A percentile compares a stretch with the other conserved stretches of the same genome.
phyloP scores from a whole-genome alignment of 306 rosid genomes.

The Glycyrrhiza uralensis region DNA sequence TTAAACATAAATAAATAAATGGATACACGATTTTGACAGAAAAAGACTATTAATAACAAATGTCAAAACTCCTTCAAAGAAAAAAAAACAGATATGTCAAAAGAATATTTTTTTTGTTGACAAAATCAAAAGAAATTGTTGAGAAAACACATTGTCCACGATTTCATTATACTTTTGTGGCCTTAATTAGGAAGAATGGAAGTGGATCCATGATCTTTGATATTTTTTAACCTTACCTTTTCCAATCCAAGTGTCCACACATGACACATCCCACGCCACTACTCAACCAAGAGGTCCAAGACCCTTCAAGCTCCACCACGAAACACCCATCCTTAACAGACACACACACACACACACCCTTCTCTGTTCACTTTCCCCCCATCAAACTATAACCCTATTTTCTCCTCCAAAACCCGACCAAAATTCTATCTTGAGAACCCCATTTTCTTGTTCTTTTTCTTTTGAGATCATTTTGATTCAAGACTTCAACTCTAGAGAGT shows the following conservation, averaged over 20 bases:
- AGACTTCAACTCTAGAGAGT: neutral
- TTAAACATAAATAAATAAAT: too few species aligned
- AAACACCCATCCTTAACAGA: constrained; percentile 26
- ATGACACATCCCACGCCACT: constrained; percentile 21
- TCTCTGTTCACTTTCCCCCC: neutral
- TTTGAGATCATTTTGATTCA: neutral
- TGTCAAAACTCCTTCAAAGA: too few species aligned
- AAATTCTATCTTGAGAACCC: neutral
- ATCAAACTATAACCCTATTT: neutral
- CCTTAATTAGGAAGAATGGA: neutral
- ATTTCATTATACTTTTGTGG: neutral
- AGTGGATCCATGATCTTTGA: too few species aligned
- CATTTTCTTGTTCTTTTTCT: neutral
- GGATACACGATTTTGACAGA: too few species aligned
- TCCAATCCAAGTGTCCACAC: constrained; percentile 18
- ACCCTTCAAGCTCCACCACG: constrained; percentile 38
- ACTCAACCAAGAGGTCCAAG: constrained; percentile 8
- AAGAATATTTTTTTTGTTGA: too few species aligned
- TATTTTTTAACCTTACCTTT: too few species aligned
- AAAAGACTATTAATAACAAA: too few species aligned
- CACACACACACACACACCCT: neutral
- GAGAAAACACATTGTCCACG: neutral
- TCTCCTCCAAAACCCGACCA: neutral
- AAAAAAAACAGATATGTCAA: too few species aligned
- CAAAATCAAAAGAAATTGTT: neutral